Evolutionary conservation across 164 flowering plant species (phyloP), one percentile per base, ranked within the genome.

Genomic region (Chloranthus sessilifolius): DNA sequence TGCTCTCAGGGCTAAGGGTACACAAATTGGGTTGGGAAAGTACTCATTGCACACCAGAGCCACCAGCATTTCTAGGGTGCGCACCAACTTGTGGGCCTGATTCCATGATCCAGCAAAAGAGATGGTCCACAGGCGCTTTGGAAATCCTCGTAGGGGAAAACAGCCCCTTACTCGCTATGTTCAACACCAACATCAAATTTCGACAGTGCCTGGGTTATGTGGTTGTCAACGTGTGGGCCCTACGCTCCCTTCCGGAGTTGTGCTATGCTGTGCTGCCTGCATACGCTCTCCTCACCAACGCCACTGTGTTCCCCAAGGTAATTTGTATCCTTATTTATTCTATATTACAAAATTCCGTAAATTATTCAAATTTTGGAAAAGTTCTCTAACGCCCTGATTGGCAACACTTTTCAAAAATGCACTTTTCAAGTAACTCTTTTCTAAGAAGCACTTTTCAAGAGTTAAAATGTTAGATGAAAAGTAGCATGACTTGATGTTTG

Each of bases 91-190:
- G 49, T 25, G 71, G 72, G 2, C 76, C 80, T 0, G 49, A 35
- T 0, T 8, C 61, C 21, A 1, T 76, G 69, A 43, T 43, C 23
- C 88, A 81, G 51, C 55, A 52, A 41, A 76, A 77, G 56, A 67
- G 94, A 52, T 81, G 88, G 88, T 47, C 70, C 55, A 68, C 76
- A 0, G 94, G 94, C 11, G 40, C 77, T 1, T 58, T 77, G 6
- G 85, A 81, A 63, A 59, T 79, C 36, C 53, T 79, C 2, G 38
- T 75, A 52, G 48, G 64, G 50, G 25, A 21, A 12, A 50, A 58
- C 17, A 72, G 52, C 52, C 88, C 88, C 8, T 22, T 77, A 16
- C 1, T 60, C 1, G 56, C 27, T 8, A 31, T 55, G 14, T 24
- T 73, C 46, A 55, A 42, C 4, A 55, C 24, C 2, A 71, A 73